A percentile compares a stretch with the other conserved stretches of the same genome.
phyloP scores from a whole-genome alignment of 1,284 basidiomycete species.

The Binderoboletus segoi region DNA sequence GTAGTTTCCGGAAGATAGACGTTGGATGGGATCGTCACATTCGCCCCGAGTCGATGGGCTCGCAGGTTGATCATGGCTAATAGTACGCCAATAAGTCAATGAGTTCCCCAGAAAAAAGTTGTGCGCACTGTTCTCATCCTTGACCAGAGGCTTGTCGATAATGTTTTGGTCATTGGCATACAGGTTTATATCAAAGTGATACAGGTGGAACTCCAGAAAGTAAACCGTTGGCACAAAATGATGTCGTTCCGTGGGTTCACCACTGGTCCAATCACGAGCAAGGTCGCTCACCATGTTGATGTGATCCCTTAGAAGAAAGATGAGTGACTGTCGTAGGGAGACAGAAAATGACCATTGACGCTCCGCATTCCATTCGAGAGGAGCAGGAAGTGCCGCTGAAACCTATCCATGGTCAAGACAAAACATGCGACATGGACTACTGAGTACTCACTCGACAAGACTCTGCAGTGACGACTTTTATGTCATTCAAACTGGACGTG shows the following conservation, averaged over 20 bases:
- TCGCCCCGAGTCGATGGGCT: conserved; percentile 58
- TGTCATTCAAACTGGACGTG: conserved; percentile 86
- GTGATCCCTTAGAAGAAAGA: conserved; percentile 87
- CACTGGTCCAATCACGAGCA: conserved; percentile 85
- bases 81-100: conserved; percentile 4
- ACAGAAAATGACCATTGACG: conserved; percentile 79
- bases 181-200: conserved; percentile 78
- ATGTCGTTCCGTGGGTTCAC: conserved; percentile 75
- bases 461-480: conserved; percentile 73
- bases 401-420: conserved; percentile 43
- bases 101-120: conserved; percentile 4
- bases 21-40: conserved; percentile 66
- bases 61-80: conserved; percentile 73
- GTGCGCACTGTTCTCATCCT: conserved; percentile 71
- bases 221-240: conserved; percentile 87
- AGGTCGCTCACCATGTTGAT: conserved; percentile 91
- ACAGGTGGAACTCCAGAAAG: conserved; percentile 65
- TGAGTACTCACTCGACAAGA: conserved; percentile 63
- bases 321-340: conserved; percentile 67
- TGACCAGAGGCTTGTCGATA: conserved; percentile 80
- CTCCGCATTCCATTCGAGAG: conserved; percentile 67
- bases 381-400: conserved; percentile 65
- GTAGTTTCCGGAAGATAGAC: conserved; percentile 75
- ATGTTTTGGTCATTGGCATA: conserved; percentile 96
- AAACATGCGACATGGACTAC: background rate